Evolutionary conservation across 2,329 filamentous ascomycete genomes (phyloP), one percentile per base, ranked within the genome.

Genomic region (Cladosporium sp.): DNA sequence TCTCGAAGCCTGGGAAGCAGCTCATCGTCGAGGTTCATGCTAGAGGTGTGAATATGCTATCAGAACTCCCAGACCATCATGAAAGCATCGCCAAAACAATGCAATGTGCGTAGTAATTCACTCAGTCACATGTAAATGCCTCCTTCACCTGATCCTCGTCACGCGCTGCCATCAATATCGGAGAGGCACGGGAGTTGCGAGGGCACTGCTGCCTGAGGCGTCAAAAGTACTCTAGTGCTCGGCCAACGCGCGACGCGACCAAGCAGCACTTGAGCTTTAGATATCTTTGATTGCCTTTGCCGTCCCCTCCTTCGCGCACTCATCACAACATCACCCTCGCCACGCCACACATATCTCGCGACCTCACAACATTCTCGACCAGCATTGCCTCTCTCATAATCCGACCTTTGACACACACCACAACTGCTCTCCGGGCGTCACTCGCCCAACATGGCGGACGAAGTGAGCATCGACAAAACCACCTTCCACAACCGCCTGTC

Each of bases 381-480:
- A 32, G n/a, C 15, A 12, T 12, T 14, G 15, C 36, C 3, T 30
- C 57, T 47, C 30, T 47, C 38, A 47, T 26, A 24, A 21, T 2
- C 7, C 24, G 12, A 62, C 21, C 28, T 44, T 47, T 64, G 61
- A 55, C 61, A 64, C 60, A 63, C 36, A 64, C 51, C 49, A 38
- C 51, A 36, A 57, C 26, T 7, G 21, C 36, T 14, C 51, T 36
- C 34, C 26, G 51, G 61, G 61, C 61, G 51, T 55, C 51, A 38
- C 26, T 55, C 61, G 61, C 61, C 61, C 61, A 64, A 64, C 51
- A 90, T 90, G 88, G 85, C 85, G 73, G 87, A 89, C 76, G 92
- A 96, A 81, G 96, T 99, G 82, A 92, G 92, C 82, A 97, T 99
- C 84, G 93, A 98, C 84, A 92, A 90, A 83, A 90, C 90, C 80